These are phyloP conservation scores for Hericium rajendrae DNA, from an alignment of 768 basidiomycete genomes.

Conservation along the genomic window DNA sequence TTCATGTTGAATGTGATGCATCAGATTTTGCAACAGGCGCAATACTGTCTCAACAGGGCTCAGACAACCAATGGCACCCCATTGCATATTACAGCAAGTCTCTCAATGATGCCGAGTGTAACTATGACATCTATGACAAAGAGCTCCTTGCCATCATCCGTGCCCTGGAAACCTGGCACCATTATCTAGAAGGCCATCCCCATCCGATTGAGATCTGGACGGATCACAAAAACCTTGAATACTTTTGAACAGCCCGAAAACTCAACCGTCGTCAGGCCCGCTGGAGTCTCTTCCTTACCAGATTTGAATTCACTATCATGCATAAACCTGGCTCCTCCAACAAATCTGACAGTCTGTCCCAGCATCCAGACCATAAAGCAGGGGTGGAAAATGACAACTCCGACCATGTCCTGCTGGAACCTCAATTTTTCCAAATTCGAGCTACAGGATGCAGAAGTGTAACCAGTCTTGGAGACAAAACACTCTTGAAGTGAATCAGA, in stretches of 20 bases:
- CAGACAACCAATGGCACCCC: constrained; percentile 1
- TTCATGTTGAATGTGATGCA: not conserved
- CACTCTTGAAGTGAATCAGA: not conserved
- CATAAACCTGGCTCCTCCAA: not conserved
- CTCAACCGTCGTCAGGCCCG: constrained; percentile 23
- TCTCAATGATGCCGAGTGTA: constrained; percentile 17
- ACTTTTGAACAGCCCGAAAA: constrained; percentile 15
- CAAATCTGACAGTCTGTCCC: not conserved
- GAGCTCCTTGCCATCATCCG: constrained; percentile 29
- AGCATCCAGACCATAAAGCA: constrained; percentile 3
- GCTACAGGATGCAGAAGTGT: not conserved
- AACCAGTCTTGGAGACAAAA: too few species aligned
- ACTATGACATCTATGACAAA: constrained; percentile 16
- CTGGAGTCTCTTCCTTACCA: too few species aligned
- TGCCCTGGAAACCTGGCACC: constrained; percentile 17
- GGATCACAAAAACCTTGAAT: constrained; percentile 24
- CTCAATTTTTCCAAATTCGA: not conserved
- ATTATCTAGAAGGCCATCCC: constrained; percentile 16
- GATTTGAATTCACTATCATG: constrained; percentile 17
- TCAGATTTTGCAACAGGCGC: not conserved
- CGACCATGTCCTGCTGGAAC: too few species aligned
- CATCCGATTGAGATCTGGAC: constrained; percentile 16
- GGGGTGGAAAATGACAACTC: too few species aligned
- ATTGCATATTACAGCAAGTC: constrained; percentile 9
- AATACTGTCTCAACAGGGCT: not conserved